Base-by-base conservation (phyloP, 192 early-diverging fungal species). In the Backusella liffmaniae region DNA sequence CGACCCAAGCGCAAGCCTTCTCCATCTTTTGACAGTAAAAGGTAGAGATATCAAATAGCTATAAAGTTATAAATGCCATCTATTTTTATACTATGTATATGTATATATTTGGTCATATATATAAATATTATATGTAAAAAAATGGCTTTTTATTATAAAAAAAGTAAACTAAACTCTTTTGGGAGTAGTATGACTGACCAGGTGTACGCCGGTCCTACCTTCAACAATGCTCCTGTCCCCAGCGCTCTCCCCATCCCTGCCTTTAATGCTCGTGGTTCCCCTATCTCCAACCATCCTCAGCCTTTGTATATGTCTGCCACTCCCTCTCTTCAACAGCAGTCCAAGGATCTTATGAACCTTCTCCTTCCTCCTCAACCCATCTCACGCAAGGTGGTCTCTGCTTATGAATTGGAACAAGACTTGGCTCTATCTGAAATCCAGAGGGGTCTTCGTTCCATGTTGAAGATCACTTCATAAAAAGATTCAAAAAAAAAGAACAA, bases 191-290 rank as follows among this genome's bases (percentile, higher is more conserved):
- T 71, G 35, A 44, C 26, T 71, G 70, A 71, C 37, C 73, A 74
- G 32, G 76, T 86, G 46, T 89, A 87, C 70, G 88, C 88, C 36
- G 88, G 88, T 66, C 86, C 88, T 26, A 85, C 84, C 29, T 89
- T 89, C 77, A 84, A 86, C 53, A 89, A 89, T 70, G 80, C 88
- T n/a, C 88, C 88, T 76, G 82, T 85, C 26, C 85, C 88, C 15
- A 83, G 84, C 70, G 81, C 84, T 9, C 68, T 89, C 49, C 88
- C 88, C n/a, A 81, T 89, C 62, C 88, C 88, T 44, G 77, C 86
- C 53, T 85, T 85, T 76, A 79, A 75, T 81, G 73, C 67, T 76
- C 70, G 70, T 71, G 70, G 70, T 71, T 71, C 70, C 42, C 70
- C 70, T 49, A 71, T 71, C 23, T 32, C 66, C 66, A 6, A 36